These are phyloP conservation scores for Lentinus brumalis DNA, from an alignment of 768 basidiomycete species.

Conservation along the genomic window DNA sequence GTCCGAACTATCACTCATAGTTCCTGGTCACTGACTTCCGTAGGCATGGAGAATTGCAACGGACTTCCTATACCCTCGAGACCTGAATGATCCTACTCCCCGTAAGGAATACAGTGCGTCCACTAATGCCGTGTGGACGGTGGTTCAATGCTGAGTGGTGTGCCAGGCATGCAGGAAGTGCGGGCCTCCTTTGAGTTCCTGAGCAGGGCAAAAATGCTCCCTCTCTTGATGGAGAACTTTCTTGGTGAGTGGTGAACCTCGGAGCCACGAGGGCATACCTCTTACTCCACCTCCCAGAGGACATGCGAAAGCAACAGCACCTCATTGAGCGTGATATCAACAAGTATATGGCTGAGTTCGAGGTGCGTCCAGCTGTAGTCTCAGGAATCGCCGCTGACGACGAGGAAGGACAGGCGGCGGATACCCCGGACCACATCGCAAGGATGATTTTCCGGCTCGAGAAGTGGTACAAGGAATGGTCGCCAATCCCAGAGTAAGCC, in stretches of 20 bases:
- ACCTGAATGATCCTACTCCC: constrained; percentile 44
- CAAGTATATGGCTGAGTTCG: constrained; percentile 58
- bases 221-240: constrained; percentile 69
- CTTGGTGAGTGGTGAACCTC: constrained; percentile 49
- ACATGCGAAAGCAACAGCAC: constrained; percentile 59
- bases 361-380: constrained; percentile 43
- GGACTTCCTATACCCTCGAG: constrained; percentile 55
- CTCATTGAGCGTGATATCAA: constrained; percentile 64
- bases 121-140: background rate
- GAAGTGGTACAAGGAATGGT: constrained; percentile 80
- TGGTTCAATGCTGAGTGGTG: constrained; percentile 2
- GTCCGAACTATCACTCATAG: background rate
- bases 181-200: constrained; percentile 60
- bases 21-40: background rate
- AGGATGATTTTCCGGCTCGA: constrained; percentile 60
- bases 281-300: constrained; percentile 46
- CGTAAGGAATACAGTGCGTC: constrained; percentile 33
- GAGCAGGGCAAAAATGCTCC: constrained; percentile 58
- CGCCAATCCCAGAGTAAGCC: constrained; percentile 55
- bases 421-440: constrained; percentile 51
- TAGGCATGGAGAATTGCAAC: constrained; percentile 65
- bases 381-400: background rate
- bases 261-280: background rate
- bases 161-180: constrained; percentile 49
- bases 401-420: constrained; percentile 39